Evolutionary conservation across 352 stramenopile genomes (phyloP).

Genomic region (Phytopythium oedochilum): DNA sequence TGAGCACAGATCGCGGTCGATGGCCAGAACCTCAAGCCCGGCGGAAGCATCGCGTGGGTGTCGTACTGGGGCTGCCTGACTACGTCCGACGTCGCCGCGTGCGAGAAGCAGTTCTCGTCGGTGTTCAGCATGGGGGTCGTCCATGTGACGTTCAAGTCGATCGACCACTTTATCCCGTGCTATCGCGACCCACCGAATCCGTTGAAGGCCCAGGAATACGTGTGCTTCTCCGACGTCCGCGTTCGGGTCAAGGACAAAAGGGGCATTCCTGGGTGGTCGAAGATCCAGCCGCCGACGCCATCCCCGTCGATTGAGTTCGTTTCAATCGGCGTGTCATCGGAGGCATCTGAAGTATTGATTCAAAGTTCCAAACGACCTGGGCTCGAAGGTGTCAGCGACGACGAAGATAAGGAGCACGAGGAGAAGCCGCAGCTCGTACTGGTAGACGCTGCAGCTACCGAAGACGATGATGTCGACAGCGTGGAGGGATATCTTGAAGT

Average conservation of each 20-base stretch:
- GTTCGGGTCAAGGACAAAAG: conserved; percentile 76
- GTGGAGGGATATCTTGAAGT: not conserved
- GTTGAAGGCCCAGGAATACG: conserved; percentile 63
- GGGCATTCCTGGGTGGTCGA: conserved; percentile 78
- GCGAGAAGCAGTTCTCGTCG: conserved; percentile 67
- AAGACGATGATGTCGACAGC: not conserved
- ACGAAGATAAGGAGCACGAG: not conserved
- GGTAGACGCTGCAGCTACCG: not conserved
- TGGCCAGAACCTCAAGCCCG: conserved; percentile 71
- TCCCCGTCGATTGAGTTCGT: not conserved
- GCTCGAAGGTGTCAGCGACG: not conserved
- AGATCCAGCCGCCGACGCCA: conserved; percentile 4
- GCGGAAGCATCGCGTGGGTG: conserved; percentile 69
- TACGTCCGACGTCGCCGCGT: conserved; percentile 47
- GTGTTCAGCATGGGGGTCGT: conserved; percentile 64
- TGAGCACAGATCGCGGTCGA: conserved; percentile 37
- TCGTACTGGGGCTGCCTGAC: conserved; percentile 77
- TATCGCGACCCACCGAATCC: conserved; percentile 76
- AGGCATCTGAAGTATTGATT: not conserved
- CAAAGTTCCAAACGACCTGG: not conserved
- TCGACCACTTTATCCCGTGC: conserved; percentile 86
- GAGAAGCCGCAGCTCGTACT: not conserved
- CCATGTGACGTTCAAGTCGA: conserved; percentile 56
- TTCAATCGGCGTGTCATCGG: not conserved
- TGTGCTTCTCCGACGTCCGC: conserved; percentile 62